A percentile compares a stretch with the other conserved stretches of the same genome.
phyloP scores from a whole-genome alignment of 2,329 filamentous ascomycete genomes.

The Aschersonia sp. region DNA sequence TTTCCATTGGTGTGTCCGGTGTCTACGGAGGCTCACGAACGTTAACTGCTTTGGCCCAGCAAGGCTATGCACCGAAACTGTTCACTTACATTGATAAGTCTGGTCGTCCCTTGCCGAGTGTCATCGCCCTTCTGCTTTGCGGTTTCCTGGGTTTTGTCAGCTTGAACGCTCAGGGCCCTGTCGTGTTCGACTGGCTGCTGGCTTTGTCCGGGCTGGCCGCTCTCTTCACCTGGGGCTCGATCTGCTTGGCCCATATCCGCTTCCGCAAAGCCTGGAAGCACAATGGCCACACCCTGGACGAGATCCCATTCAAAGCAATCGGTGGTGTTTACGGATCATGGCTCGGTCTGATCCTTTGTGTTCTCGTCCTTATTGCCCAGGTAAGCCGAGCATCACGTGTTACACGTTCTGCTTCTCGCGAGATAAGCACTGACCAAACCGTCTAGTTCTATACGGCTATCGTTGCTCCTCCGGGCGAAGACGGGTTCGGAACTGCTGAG shows the following conservation, averaged over 20 bases:
- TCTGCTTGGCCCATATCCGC: constrained; percentile 49
- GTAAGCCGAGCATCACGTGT: constrained; percentile 15
- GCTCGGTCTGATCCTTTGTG: constrained; percentile 42
- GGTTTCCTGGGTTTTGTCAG: constrained; percentile 34
- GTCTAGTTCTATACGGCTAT: constrained; percentile 35
- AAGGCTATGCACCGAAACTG: constrained; percentile 41
- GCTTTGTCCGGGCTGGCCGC: constrained; percentile 45
- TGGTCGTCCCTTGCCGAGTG: constrained; percentile 38
- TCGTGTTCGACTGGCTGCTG: constrained; percentile 47
- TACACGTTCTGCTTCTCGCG: not conserved
- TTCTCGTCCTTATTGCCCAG: constrained; percentile 39
- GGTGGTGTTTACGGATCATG: constrained; percentile 50
- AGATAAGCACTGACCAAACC: not conserved
- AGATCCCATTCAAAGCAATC: constrained; percentile 49
- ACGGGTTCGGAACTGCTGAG: constrained; percentile 24
- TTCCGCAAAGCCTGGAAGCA: constrained; percentile 45
- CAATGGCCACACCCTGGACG: constrained; percentile 46
- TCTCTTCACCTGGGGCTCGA: constrained; percentile 50
- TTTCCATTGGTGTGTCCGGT: constrained; percentile 43
- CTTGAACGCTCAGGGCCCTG: constrained; percentile 24
- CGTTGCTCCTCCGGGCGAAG: constrained; percentile 15
- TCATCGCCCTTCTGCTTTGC: constrained; percentile 31
- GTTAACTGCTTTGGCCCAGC: constrained; percentile 41
- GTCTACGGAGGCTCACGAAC: constrained; percentile 47
- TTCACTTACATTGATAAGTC: constrained; percentile 43